Conservation (phyloP, 2,329 filamentous ascomycete species). For the Bipolaris bicolor region DNA sequence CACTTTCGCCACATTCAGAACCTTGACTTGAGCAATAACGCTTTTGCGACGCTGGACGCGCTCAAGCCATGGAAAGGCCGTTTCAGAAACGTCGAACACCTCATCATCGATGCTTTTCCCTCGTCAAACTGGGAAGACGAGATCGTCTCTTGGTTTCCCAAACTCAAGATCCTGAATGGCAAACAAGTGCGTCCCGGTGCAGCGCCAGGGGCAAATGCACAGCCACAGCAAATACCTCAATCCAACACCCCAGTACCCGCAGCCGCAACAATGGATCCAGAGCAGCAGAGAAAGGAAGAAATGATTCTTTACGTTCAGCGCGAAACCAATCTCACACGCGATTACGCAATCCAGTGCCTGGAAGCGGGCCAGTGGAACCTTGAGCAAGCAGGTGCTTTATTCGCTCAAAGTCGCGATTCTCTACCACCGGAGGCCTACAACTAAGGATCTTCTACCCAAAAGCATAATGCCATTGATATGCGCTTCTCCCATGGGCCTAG, state of each 20-base stretch:
- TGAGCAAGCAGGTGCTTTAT: slow-evolving; percentile 74
- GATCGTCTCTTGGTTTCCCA: slow-evolving; percentile 82
- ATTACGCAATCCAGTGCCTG: slow-evolving; percentile 82
- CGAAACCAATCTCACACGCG: slow-evolving; percentile 78
- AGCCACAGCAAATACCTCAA: slow-evolving; percentile 6
- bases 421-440: slow-evolving; percentile 53
- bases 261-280: slow-evolving; percentile 6
- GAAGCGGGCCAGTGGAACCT: slow-evolving; percentile 81
- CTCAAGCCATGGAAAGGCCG: slow-evolving; percentile 79
- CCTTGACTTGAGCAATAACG: slow-evolving; percentile 86
- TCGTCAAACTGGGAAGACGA: slow-evolving; percentile 66
- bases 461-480: background rate
- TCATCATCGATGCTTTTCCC: slow-evolving; percentile 65
- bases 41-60: slow-evolving; percentile 70
- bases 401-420: slow-evolving; percentile 72
- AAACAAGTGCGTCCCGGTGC: slow-evolving; percentile 73
- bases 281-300: slow-evolving; percentile 64
- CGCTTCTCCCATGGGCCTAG: background rate
- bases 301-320: slow-evolving; percentile 73
- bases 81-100: slow-evolving; percentile 78
- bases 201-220: background rate
- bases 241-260: slow-evolving; percentile 25
- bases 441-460: slow-evolving; percentile 13
- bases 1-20: slow-evolving; percentile 87
- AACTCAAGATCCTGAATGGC: slow-evolving; percentile 77